Conservation (phyloP, 208 protist species). For the Trypanosomatidae sp. region DNA sequence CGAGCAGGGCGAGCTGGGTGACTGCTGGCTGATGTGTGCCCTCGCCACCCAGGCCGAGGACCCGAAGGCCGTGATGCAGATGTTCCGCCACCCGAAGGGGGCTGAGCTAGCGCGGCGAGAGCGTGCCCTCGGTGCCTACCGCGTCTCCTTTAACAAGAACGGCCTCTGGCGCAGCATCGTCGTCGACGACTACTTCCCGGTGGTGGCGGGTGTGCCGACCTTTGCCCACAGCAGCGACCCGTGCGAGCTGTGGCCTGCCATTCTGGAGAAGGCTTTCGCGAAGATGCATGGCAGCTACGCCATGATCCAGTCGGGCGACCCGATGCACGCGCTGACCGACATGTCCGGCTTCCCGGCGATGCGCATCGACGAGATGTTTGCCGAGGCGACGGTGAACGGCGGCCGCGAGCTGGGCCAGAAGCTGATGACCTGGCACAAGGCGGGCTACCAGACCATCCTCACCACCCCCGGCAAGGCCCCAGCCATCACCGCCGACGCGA, state of each 20-base stretch:
- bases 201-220: conserved; percentile 42
- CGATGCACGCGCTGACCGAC: conserved; percentile 85
- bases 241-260: conserved; percentile 85
- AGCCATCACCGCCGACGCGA: conserved; percentile 44
- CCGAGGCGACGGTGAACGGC: conserved; percentile 30
- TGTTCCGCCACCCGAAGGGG: conserved; percentile 74
- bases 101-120: conserved; percentile 60
- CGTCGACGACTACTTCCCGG: conserved; percentile 89
- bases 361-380: conserved; percentile 73
- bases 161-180: conserved; percentile 84
- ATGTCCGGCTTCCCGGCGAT: conserved; percentile 74
- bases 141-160: conserved; percentile 89
- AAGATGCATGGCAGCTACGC: conserved; percentile 89
- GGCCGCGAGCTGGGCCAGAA: too few relatives aligned
- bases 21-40: conserved; percentile 88
- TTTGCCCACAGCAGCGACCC: conserved; percentile 66
- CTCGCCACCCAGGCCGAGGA: conserved; percentile 64
- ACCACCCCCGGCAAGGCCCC: conserved; percentile 80
- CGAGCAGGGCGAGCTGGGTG: conserved; percentile 76
- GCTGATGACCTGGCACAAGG: too few relatives aligned
- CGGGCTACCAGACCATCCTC: too few relatives aligned
- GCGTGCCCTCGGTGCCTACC: conserved; percentile 73
- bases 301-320: conserved; percentile 82
- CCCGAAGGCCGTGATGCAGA: conserved; percentile 44
- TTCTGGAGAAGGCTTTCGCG: conserved; percentile 92